Percentiles rank a stretch among this genome's conserved stretches.
phyloP scores from a whole-genome alignment of 2,329 filamentous ascomycete species.

The Plenodomus lindquistii region DNA sequence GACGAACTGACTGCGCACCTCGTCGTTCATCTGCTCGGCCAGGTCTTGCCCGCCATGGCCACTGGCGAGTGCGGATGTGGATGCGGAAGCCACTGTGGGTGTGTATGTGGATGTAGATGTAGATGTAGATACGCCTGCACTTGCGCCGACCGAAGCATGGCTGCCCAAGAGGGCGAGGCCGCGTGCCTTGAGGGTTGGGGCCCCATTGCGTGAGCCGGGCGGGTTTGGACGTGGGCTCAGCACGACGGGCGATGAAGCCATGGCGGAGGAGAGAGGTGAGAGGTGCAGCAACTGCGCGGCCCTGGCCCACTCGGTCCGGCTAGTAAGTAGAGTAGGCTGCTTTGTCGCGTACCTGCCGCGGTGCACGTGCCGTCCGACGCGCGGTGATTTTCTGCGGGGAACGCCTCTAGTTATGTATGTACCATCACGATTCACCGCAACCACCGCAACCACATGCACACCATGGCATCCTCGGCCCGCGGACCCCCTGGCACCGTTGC shows the following conservation, averaged over 20 bases:
- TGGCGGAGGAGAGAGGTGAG: constrained; percentile 9
- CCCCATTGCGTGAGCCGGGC: constrained; percentile 15
- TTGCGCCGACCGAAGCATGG: constrained; percentile 11
- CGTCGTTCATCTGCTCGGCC: constrained; percentile 54
- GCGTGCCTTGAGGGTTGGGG: constrained; percentile 31
- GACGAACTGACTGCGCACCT: constrained; percentile 78
- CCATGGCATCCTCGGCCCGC: constrained; percentile 32
- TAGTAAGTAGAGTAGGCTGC: background rate
- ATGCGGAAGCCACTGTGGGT: constrained; percentile 9
- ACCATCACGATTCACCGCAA: constrained; percentile 5
- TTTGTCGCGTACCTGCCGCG: constrained; percentile 15
- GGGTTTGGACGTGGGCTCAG: constrained; percentile 34
- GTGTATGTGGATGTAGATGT: too few relatives aligned
- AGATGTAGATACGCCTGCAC: too few relatives aligned
- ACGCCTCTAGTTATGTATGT: constrained; percentile 15
- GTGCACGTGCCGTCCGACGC: constrained; percentile 13
- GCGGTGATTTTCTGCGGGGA: constrained; percentile 33
- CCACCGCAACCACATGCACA: constrained; percentile 5
- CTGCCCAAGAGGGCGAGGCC: constrained; percentile 38
- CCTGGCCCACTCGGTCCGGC: constrained; percentile 15
- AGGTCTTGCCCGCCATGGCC: constrained; percentile 42
- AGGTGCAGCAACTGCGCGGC: constrained; percentile 8
- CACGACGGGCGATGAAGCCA: constrained; percentile 31
- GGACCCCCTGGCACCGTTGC: constrained; percentile 28
- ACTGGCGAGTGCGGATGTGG: constrained; percentile 15